These are phyloP conservation scores for Aspergillus sp. DNA, from an alignment of 2,329 filamentous ascomycete species.

Conservation along the genomic window DNA sequence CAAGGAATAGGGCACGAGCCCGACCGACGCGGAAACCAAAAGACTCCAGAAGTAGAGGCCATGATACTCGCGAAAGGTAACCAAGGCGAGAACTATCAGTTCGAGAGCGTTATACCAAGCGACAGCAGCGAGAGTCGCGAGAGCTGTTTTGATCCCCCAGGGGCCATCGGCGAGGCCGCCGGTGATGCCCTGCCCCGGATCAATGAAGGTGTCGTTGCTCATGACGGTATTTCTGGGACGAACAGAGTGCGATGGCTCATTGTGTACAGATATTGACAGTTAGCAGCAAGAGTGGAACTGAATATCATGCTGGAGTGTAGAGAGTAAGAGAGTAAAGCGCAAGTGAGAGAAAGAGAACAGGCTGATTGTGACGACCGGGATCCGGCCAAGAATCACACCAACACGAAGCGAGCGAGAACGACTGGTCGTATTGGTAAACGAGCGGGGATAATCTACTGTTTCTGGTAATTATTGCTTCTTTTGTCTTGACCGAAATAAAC, in stretches of 20 bases:
- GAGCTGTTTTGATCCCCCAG: conserved; percentile 35
- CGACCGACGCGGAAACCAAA: conserved; percentile 37
- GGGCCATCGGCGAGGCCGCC: conserved; percentile 29
- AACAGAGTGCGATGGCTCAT: neutral
- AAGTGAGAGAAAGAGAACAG: neutral
- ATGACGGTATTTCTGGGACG: conserved; percentile 12
- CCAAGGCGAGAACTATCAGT: conserved; percentile 43
- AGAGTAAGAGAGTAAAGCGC: conserved; percentile 1
- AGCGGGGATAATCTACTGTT: neutral
- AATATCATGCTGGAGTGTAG: neutral
- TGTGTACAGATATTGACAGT: too few relatives aligned
- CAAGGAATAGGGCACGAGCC: conserved; percentile 40
- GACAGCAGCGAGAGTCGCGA: conserved; percentile 42
- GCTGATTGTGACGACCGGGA: neutral
- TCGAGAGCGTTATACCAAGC: conserved; percentile 47
- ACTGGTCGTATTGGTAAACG: neutral
- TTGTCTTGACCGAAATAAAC: too few relatives aligned
- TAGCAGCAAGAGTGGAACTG: neutral
- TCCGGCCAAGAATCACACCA: neutral
- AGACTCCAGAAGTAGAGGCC: conserved; percentile 48
- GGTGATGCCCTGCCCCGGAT: conserved; percentile 31
- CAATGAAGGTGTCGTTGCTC: conserved; percentile 11
- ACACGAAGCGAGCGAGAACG: conserved; percentile 6
- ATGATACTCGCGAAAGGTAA: conserved; percentile 41
- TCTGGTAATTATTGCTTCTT: neutral